Percentiles rank a stretch among this genome's conserved stretches.
Evolutionary conservation across 805 yeast species (phyloP).

Genomic region (Zygoascus ofunaensis): DNA sequence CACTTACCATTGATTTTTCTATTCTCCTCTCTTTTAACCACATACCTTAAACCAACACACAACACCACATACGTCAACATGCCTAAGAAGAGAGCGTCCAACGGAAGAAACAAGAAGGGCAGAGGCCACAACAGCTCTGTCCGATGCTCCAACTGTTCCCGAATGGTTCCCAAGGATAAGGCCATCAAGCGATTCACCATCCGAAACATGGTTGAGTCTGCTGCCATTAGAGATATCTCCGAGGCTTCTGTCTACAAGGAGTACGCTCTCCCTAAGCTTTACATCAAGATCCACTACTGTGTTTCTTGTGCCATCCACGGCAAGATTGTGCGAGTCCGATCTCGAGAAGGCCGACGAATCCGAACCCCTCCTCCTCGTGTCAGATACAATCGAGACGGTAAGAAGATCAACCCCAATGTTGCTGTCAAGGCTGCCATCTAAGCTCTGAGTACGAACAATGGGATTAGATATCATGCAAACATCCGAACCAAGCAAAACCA

Average conservation of each 20-base stretch:
- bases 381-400: slow-evolving; percentile 89
- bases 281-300: slow-evolving; percentile 99
- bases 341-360: slow-evolving; percentile 96
- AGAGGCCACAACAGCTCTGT: slow-evolving; percentile 99
- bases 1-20: background rate
- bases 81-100: slow-evolving; percentile 99
- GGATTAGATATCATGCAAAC: background rate
- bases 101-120: slow-evolving; percentile 99
- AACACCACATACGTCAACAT: slow-evolving; percentile 49
- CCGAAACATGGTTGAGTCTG: slow-evolving; percentile 99
- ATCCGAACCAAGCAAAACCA: background rate
- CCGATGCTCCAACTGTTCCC: slow-evolving; percentile 99
- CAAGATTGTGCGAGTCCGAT: slow-evolving; percentile 99
- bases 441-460: slow-evolving; percentile 2
- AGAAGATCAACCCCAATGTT: slow-evolving; percentile 96
- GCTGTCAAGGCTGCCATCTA: slow-evolving; percentile 73
- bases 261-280: slow-evolving; percentile 98
- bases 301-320: slow-evolving; percentile 99
- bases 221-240: slow-evolving; percentile 97
- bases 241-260: slow-evolving; percentile 99
- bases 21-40: slow-evolving; percentile 1
- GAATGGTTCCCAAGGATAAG: slow-evolving; percentile 99
- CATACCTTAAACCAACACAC: slow-evolving; percentile 8
- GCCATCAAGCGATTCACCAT: slow-evolving; percentile 99
- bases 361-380: slow-evolving; percentile 99